A percentile compares a stretch with the other conserved stretches of the same genome.
phyloP scores from a whole-genome alignment of 495 filamentous ascomycete species.

The Aspergillus conjunctus region DNA sequence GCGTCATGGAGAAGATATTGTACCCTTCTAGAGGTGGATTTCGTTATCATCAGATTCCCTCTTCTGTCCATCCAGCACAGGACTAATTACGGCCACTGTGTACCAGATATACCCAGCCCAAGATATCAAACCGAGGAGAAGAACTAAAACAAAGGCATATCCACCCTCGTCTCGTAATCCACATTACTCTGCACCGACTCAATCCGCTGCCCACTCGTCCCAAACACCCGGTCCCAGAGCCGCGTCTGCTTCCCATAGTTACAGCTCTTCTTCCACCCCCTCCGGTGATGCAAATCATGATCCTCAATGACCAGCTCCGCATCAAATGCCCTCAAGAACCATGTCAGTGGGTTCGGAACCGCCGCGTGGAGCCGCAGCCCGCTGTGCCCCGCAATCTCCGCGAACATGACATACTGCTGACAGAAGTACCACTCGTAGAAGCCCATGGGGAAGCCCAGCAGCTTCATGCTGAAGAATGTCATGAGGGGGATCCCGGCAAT shows the following conservation, averaged over 20 bases:
- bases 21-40: too few relatives aligned
- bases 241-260: conserved; percentile 50
- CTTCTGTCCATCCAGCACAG: too few relatives aligned
- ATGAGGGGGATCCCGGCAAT: conserved; percentile 44
- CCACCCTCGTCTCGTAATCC: neutral
- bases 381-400: conserved; percentile 45
- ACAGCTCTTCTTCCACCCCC: conserved; percentile 46
- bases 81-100: too few relatives aligned
- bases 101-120: too few relatives aligned
- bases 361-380: conserved; percentile 39
- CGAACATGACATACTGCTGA: conserved; percentile 43
- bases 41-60: too few relatives aligned
- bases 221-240: conserved; percentile 47
- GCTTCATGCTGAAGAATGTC: conserved; percentile 36
- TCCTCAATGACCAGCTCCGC: conserved; percentile 47
- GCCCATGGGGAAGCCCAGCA: conserved; percentile 42
- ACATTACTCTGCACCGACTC: neutral
- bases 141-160: neutral
- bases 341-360: conserved; percentile 39
- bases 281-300: conserved; percentile 47
- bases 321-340: conserved; percentile 37
- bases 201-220: conserved; percentile 24
- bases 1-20: too few relatives aligned
- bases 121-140: neutral
- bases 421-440: conserved; percentile 52